These are phyloP conservation scores for Telfairia occidentalis DNA, from an alignment of 331 rosid genomes.

Conservation along the genomic window DNA sequence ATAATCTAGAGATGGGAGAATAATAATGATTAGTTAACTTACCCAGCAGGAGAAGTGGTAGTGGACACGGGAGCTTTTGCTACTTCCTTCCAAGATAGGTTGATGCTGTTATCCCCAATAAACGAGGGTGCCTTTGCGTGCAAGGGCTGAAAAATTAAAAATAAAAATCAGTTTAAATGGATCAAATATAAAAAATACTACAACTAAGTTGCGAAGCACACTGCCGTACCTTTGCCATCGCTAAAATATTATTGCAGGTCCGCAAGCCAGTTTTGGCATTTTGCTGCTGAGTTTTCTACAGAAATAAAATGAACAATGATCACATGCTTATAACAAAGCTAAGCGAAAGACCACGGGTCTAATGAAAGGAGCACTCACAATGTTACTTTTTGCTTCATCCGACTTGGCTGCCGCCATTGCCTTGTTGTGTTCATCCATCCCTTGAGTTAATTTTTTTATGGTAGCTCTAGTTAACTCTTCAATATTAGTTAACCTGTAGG, in stretches of 20 bases:
- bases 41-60: constrained; percentile 48
- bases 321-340: constrained; percentile 4
- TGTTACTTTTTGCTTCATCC: constrained; percentile 68
- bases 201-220: not conserved
- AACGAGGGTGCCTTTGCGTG: constrained; percentile 75
- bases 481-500: constrained; percentile 55
- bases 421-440: constrained; percentile 87
- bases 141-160: constrained; percentile 38
- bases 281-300: constrained; percentile 85
- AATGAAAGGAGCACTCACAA: constrained; percentile 43
- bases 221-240: constrained; percentile 66
- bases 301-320: constrained; percentile 8
- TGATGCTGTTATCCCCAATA: constrained; percentile 78
- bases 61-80: constrained; percentile 39
- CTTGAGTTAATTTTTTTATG: constrained; percentile 90
- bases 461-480: constrained; percentile 91
- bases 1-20: not conserved
- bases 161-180: not conserved
- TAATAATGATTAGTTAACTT: constrained; percentile 7
- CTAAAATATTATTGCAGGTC: constrained; percentile 80
- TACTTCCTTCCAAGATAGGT: constrained; percentile 89
- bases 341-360: constrained; percentile 1
- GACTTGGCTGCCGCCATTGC: constrained; percentile 94
- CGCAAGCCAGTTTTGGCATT: constrained; percentile 88
- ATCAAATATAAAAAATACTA: not conserved